Evolutionary conservation across 305 asterid genomes (phyloP).

Genomic region (Rubia peregrina): DNA sequence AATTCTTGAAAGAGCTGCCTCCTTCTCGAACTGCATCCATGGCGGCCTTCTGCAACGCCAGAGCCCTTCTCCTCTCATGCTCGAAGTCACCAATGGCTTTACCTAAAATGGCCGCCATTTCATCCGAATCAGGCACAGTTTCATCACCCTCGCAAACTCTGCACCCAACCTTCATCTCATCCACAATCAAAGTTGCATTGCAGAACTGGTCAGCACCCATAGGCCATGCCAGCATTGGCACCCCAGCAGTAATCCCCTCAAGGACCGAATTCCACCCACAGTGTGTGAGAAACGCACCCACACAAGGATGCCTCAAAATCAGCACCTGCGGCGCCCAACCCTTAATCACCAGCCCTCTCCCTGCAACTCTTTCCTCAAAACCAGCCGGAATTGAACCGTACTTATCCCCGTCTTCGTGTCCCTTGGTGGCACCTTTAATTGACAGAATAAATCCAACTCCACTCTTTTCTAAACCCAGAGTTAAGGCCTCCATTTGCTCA

Average conservation of each 20-base stretch:
- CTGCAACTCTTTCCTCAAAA: slow-evolving; percentile 53
- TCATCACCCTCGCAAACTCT: slow-evolving; percentile 54
- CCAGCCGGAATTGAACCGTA: slow-evolving; percentile 48
- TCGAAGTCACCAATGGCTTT: slow-evolving; percentile 19
- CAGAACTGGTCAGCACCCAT: slow-evolving; percentile 70
- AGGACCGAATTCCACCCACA: slow-evolving; percentile 74
- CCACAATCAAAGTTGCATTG: slow-evolving; percentile 57
- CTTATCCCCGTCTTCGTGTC: slow-evolving; percentile 29
- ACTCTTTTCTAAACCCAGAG: slow-evolving; percentile 47
- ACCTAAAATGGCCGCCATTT: slow-evolving; percentile 23
- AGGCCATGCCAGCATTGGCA: slow-evolving; percentile 76
- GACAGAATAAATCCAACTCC: slow-evolving; percentile 45
- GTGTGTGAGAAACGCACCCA: slow-evolving; percentile 44
- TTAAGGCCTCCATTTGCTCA: slow-evolving; percentile 44
- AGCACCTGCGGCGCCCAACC: slow-evolving; percentile 73
- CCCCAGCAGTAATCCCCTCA: slow-evolving; percentile 48
- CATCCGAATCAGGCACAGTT: slow-evolving; percentile 33
- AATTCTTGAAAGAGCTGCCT: slow-evolving; percentile 24
- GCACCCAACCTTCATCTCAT: slow-evolving; percentile 42
- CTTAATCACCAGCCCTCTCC: slow-evolving; percentile 52
- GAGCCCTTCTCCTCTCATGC: slow-evolving; percentile 37
- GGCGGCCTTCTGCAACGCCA: slow-evolving; percentile 22
- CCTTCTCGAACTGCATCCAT: slow-evolving; percentile 19
- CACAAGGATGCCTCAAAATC: slow-evolving; percentile 42
- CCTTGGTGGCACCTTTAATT: slow-evolving; percentile 45